A percentile compares a stretch with the other conserved stretches of the same genome.
These are phyloP conservation scores for Lepidium sativum DNA, from an alignment of 345 rosid species.

Conservation along the genomic window DNA sequence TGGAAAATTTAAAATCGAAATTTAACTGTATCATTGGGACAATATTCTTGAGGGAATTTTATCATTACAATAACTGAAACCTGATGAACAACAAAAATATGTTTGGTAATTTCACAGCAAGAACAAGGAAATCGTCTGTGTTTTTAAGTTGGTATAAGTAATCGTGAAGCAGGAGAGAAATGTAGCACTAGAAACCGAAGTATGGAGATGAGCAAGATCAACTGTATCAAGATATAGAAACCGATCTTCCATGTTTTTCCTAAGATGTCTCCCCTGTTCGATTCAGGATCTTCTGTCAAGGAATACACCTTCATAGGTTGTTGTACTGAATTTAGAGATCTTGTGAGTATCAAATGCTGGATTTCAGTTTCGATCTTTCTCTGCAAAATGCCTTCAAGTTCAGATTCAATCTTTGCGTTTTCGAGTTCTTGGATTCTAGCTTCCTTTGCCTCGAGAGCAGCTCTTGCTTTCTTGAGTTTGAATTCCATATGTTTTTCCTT, in stretches of 20 bases:
- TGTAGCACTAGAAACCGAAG: constrained; percentile 36
- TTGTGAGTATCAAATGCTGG: constrained; percentile 42
- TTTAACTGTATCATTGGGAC: background rate
- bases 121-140: background rate
- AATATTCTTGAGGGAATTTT: background rate
- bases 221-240: constrained; percentile 40
- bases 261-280: constrained; percentile 25
- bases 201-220: constrained; percentile 47
- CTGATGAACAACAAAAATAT: background rate
- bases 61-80: constrained; percentile 6
- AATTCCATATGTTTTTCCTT: constrained; percentile 37
- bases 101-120: constrained; percentile 8
- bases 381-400: constrained; percentile 55
- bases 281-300: constrained; percentile 38
- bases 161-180: constrained; percentile 32
- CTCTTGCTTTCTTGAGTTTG: constrained; percentile 41
- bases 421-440: constrained; percentile 53
- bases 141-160: constrained; percentile 49
- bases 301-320: constrained; percentile 24
- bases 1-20: background rate
- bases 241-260: constrained; percentile 40
- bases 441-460: constrained; percentile 40
- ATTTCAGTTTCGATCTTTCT: constrained; percentile 72
- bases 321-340: constrained; percentile 36
- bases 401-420: constrained; percentile 41